Percentiles rank a stretch among this genome's conserved stretches.
phyloP scores from a whole-genome alignment of 192 early-diverging fungal genomes.

The Coemansia sp. region DNA sequence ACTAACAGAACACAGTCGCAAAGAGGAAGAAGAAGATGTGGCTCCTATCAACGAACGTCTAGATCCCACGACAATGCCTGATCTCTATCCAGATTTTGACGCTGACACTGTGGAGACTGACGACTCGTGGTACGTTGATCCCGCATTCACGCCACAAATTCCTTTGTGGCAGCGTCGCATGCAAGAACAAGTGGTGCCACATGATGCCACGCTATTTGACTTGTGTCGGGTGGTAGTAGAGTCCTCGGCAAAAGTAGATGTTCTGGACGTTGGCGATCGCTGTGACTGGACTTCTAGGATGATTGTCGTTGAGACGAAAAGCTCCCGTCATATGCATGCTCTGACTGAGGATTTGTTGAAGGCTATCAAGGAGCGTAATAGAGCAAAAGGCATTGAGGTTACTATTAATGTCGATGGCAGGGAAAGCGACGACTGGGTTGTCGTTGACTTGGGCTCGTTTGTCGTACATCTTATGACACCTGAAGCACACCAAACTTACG shows the following conservation, averaged over 20 bases:
- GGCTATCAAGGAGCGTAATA: constrained; percentile 42
- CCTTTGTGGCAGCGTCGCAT: constrained; percentile 52
- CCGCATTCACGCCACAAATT: constrained; percentile 16
- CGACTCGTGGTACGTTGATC: constrained; percentile 56
- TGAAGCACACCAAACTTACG: constrained; percentile 41
- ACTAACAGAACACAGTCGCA: constrained; percentile 28
- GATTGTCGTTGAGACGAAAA: constrained; percentile 46
- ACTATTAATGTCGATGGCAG: constrained; percentile 46
- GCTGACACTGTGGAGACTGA: constrained; percentile 16
- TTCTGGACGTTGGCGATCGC: constrained; percentile 34
- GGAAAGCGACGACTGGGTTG: constrained; percentile 58
- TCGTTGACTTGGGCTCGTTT: constrained; percentile 51
- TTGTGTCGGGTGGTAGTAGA: constrained; percentile 28
- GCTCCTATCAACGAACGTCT: constrained; percentile 48
- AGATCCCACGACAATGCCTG: constrained; percentile 41
- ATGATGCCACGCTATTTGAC: constrained; percentile 44
- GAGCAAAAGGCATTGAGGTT: constrained; percentile 1
- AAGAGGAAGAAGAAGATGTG: constrained; percentile 12
- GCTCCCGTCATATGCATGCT: constrained; percentile 56
- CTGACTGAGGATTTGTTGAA: constrained; percentile 42
- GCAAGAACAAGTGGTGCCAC: neutral
- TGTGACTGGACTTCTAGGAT: constrained; percentile 48
- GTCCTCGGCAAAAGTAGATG: constrained; percentile 17
- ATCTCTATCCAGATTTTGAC: constrained; percentile 45
- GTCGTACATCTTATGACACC: constrained; percentile 54